phyloP scores from a whole-genome alignment of 2,329 filamentous ascomycete species.

The Trichophyton equinum region DNA sequence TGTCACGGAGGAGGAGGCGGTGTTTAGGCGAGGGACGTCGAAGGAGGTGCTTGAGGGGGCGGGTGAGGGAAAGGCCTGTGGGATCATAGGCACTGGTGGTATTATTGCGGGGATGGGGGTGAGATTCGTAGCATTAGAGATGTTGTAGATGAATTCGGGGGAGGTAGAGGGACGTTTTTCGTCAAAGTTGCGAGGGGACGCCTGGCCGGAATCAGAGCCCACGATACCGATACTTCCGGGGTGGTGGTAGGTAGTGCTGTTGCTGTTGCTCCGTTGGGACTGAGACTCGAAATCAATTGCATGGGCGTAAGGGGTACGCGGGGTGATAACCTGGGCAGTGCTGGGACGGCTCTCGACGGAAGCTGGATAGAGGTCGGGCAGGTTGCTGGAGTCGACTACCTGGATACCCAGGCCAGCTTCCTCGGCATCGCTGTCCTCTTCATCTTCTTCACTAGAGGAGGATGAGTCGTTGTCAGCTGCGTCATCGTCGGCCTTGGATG shows the following conservation, averaged over 20 bases:
- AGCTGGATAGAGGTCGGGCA: constrained; percentile 2
- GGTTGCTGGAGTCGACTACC: constrained; percentile 10
- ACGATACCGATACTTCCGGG: constrained; percentile 19
- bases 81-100: constrained; percentile 26
- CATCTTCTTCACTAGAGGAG: no score
- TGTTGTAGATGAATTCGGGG: constrained; percentile 27
- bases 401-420: constrained; percentile 13
- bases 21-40: constrained; percentile 31
- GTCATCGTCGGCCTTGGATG: not conserved
- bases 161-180: constrained; percentile 33
- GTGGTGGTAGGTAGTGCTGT: constrained; percentile 15
- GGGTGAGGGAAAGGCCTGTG: constrained; percentile 36
- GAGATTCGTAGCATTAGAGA: constrained; percentile 30
- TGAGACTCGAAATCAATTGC: constrained; percentile 5
- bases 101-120: constrained; percentile 17
- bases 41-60: constrained; percentile 30
- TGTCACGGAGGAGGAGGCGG: constrained; percentile 29
- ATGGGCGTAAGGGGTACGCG: constrained; percentile 9
- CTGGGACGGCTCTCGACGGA: constrained; percentile 7
- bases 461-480: no score
- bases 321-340: constrained; percentile 7
- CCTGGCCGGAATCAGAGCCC: constrained; percentile 26
- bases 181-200: constrained; percentile 18
- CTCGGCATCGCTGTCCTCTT: constrained; percentile 1
- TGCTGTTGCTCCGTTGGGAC: not conserved